Percentiles rank a stretch among this genome's conserved stretches.
phyloP scores from a whole-genome alignment of 2,329 filamentous ascomycete genomes.

The Metarhizium rileyi region DNA sequence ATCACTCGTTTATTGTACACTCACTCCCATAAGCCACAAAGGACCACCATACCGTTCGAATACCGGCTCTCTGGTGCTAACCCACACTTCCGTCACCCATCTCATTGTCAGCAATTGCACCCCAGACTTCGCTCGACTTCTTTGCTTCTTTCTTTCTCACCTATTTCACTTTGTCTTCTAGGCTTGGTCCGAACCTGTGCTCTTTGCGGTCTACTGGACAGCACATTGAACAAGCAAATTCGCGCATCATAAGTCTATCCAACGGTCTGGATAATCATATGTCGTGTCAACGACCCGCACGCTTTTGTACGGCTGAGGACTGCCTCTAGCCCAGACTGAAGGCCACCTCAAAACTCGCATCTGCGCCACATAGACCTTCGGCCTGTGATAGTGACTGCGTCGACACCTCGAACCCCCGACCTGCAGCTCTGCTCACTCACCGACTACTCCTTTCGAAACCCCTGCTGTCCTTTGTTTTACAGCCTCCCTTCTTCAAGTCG shows the following conservation, averaged over 20 bases:
- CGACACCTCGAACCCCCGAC: neutral
- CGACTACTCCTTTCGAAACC: neutral
- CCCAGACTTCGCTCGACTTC: neutral
- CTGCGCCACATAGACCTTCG: slow-evolving; percentile 5
- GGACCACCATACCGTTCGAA: slow-evolving; percentile 6
- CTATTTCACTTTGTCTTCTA: neutral
- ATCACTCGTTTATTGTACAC: slow-evolving; percentile 4
- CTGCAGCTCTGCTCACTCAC: neutral
- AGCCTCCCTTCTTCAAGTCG: neutral
- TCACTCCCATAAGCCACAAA: too few relatives aligned
- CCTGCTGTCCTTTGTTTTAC: neutral
- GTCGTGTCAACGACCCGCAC: neutral
- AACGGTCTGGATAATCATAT: neutral
- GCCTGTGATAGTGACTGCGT: neutral
- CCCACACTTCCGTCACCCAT: slow-evolving; percentile 5
- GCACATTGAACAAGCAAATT: neutral
- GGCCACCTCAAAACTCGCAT: neutral
- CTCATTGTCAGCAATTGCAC: slow-evolving; percentile 5
- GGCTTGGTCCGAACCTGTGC: neutral
- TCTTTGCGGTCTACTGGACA: neutral
- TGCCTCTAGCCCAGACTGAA: neutral
- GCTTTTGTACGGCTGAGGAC: neutral
- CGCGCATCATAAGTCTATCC: neutral
- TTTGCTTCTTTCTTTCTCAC: neutral
- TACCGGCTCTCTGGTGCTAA: slow-evolving; percentile 7